Evolutionary conservation across 179 eudicot species (phyloP), one percentile per base, ranked within the genome.

Genomic region (Beta lomatogona): DNA sequence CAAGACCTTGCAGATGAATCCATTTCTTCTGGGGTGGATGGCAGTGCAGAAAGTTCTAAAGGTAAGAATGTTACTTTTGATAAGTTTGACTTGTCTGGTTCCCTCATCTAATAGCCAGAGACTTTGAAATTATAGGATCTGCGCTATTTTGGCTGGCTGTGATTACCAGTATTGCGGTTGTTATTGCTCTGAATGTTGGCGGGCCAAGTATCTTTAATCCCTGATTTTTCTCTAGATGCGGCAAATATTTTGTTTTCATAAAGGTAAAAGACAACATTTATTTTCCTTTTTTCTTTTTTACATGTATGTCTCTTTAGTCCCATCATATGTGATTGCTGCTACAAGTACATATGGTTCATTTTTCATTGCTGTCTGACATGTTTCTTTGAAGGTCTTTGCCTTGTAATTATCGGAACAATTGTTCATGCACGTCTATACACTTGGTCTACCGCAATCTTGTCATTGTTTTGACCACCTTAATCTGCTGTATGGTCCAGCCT

Each of bases 191-290:
- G 64, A 88, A 88, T 78, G 86, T 94, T 60, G 90, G 92, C 53
- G 89, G 93, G 71, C 87, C 96, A 71, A 89, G 85, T 84, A 28
- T 94, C 75, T 96, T 94, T 83, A 94, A 92, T 85, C 99, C 95
- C 68, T 94, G 87, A 79, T 55, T 71, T 63, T 46, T 69, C 41
- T 69, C 10, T 67, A 46, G 21, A 75, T 55, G 66, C 44, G 18
- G 60, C 31, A 15, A 71, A 22, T 53, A 4, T 61, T 41, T 53
- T 36, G 9, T 79, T 74, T 54, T 78, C 66, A 58, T 14, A 54
- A 36, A 52, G 87, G 84, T 58, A 60, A 75, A 78, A 74, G 71
- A 53, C 50, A 22, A 45, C 16, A 41, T 3, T 9, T 15, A 16
- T 46, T 71, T 81, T 46, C 22, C 55, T 15, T 5, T 28, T 28